Base-by-base conservation (phyloP, 2,329 filamentous ascomycete species). In the Epicoccum sorghinum region DNA sequence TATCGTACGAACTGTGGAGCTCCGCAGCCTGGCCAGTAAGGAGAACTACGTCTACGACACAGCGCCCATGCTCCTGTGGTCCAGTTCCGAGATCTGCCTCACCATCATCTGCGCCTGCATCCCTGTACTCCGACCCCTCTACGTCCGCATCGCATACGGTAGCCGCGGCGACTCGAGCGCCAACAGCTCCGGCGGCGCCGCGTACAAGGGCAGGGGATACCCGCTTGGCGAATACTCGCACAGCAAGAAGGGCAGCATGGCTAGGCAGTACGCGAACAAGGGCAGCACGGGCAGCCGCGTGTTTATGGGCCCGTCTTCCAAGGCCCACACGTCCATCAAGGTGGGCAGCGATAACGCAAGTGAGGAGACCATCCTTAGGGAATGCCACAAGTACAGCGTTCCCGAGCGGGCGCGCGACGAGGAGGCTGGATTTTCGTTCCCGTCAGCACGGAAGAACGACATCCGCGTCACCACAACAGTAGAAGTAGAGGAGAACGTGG, bases 61-160 rank as follows among this genome's bases (percentile, higher is more conserved):
- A 7, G 54, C 67, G 2, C 65, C 62, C 32, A 69, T 68, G 60
- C 63, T 70, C 13, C 57, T 72, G 6, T 72, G 68, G 68, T 71
- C 68, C 4, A 65, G 63, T 6, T 71, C 68, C n/a, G 67, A 79
- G 60, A 64, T 80, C 47, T 77, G 77, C 48, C 83, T 81, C 43
- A 80, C 77, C 9, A 77, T 80, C 33, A 78, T 75, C 10, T 82
- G 78, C 25, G 81, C 79, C 54, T 82, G 84, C 69, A 83, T 83
- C 62, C 83, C 82, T 5, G 64, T 70, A 25, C 61, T 72, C 1
- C 67, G 68, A 2, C 69, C 68, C 10, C 74, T 79, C 57, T 83
- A 81, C 2, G 79, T 69, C 7, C 51, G 55, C 35, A 52, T 70
- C 42, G 47, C 43, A 8, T 66, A 68, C 38, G 66, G 67, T 9